These are phyloP conservation scores for Colletotrichum somersetense DNA, from an alignment of 2,329 filamentous ascomycete genomes.

Conservation along the genomic window DNA sequence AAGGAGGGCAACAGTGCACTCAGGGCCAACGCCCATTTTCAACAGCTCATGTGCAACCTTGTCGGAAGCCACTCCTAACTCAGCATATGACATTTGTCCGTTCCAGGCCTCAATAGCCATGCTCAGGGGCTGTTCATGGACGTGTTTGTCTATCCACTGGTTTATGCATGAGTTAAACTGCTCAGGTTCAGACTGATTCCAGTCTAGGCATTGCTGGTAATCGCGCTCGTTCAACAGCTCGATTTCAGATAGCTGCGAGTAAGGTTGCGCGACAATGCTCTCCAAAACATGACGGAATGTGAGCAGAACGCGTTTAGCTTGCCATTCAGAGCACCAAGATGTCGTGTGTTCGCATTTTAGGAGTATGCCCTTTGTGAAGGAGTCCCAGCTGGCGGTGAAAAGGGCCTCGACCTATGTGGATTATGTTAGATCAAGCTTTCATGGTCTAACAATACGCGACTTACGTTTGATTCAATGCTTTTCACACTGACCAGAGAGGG, in stretches of 20 bases:
- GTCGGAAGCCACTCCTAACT: constrained; percentile 44
- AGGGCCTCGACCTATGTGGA: constrained; percentile 9
- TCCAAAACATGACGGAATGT: constrained; percentile 21
- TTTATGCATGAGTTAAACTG: constrained; percentile 1
- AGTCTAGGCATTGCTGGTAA: constrained; percentile 17
- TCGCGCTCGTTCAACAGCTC: constrained; percentile 20
- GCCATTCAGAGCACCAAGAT: constrained; percentile 17
- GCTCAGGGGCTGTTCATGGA: constrained; percentile 22
- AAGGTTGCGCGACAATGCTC: constrained; percentile 14
- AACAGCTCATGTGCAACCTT: constrained; percentile 39
- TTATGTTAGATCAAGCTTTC: not conserved
- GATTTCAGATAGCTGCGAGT: constrained; percentile 16
- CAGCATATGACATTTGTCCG: constrained; percentile 43
- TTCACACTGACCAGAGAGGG: not conserved
- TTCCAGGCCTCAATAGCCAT: constrained; percentile 46
- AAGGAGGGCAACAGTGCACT: constrained; percentile 44
- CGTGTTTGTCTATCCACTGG: constrained; percentile 16
- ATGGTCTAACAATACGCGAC: not conserved
- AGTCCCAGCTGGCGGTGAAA: constrained; percentile 20
- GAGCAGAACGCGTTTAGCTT: constrained; percentile 9
- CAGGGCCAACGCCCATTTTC: constrained; percentile 9
- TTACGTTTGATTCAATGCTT: not conserved
- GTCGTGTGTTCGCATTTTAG: constrained; percentile 18
- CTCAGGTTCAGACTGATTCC: constrained; percentile 10
- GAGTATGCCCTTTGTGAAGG: constrained; percentile 15